These are phyloP conservation scores for Gracilariopsis chorda DNA, from an alignment of 23 red algal genomes.

Conservation along the genomic window DNA sequence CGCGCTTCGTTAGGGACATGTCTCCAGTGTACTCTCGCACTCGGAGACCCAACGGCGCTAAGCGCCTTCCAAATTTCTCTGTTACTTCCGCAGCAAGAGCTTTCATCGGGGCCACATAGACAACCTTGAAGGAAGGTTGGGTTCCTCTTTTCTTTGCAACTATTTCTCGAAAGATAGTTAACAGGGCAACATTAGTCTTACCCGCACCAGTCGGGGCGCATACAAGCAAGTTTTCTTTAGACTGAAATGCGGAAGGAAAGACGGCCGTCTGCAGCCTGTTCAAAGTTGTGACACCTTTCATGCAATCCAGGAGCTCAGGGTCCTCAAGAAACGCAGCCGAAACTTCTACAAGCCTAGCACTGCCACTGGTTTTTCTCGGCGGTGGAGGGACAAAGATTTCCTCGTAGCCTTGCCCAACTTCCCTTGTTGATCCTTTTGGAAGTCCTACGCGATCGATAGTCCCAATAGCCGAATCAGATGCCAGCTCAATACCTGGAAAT, in stretches of 20 bases:
- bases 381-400: conserved; percentile 75
- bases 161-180: conserved; percentile 85
- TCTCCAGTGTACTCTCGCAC: conserved; percentile 97
- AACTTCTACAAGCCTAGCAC: conserved; percentile 23
- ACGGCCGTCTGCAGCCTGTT: conserved; percentile 89
- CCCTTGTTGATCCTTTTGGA: conserved; percentile 47
- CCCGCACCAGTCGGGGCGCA: conserved; percentile 98
- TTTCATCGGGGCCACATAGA: conserved; percentile 99
- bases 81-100: conserved; percentile 95
- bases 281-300: conserved; percentile 62
- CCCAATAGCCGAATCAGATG: conserved; percentile 50
- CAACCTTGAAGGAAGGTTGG: conserved; percentile 51
- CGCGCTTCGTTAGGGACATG: conserved; percentile 54
- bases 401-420: conserved; percentile 71
- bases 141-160: conserved; percentile 30
- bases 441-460: conserved; percentile 58
- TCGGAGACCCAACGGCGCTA: conserved; percentile 50
- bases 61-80: conserved; percentile 73
- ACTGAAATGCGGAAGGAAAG: conserved; percentile 69
- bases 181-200: conserved; percentile 95
- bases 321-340: conserved; percentile 21
- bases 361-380: not conserved
- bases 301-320: conserved; percentile 42
- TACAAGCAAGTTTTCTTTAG: conserved; percentile 91
- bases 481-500: conserved; percentile 45